phyloP scores from a whole-genome alignment of 805 yeast species.

The Yarrowia sp. region DNA sequence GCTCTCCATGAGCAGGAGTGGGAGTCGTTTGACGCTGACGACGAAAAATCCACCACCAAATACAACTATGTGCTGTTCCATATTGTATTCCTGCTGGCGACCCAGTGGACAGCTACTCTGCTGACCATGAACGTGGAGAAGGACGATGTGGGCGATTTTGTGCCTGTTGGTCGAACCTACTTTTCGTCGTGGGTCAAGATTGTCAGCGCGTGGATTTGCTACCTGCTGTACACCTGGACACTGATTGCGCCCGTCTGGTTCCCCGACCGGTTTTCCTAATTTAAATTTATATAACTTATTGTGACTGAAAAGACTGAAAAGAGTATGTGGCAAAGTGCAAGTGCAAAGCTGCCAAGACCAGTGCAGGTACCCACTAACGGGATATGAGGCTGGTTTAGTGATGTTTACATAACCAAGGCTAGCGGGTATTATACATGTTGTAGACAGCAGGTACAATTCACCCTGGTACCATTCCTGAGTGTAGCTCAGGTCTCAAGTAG shows the following conservation, averaged over 20 bases:
- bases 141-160: conserved; percentile 81
- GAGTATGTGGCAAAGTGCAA: too few species aligned
- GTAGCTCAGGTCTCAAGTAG: too few species aligned
- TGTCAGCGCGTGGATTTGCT: conserved; percentile 89
- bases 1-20: conserved; percentile 75
- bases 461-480: too few species aligned
- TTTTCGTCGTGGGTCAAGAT: conserved; percentile 95
- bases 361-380: too few species aligned
- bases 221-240: conserved; percentile 82
- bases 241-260: conserved; percentile 82
- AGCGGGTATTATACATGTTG: too few species aligned
- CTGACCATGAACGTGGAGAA: conserved; percentile 87
- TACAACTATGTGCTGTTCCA: conserved; percentile 89
- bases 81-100: conserved; percentile 86
- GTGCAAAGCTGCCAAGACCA: too few species aligned
- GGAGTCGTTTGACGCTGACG: conserved; percentile 54
- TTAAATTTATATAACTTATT: too few species aligned
- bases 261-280: conserved; percentile 72
- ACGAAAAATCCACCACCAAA: conserved; percentile 60
- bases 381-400: too few species aligned
- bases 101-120: conserved; percentile 93
- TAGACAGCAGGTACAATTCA: too few species aligned
- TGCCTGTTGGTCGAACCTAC: conserved; percentile 96
- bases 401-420: too few species aligned
- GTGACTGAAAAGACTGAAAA: too few species aligned